These are phyloP conservation scores for Ceratocystis alfenasii DNA, from an alignment of 2,329 filamentous ascomycete genomes.

Conservation along the genomic window DNA sequence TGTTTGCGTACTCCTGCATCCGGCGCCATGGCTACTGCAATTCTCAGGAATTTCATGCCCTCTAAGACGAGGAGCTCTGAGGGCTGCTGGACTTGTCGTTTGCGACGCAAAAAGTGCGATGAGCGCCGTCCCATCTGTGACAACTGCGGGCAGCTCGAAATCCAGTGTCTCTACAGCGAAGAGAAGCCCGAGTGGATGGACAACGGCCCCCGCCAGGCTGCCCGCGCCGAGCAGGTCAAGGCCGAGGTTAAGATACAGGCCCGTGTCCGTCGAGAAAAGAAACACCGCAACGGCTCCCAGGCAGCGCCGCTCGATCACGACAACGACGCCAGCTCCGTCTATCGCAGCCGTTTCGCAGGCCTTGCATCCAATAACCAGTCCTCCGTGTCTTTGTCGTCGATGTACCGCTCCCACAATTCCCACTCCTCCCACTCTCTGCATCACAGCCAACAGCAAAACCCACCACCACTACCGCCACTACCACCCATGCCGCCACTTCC, in stretches of 20 bases:
- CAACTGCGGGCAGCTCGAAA: conserved; percentile 41
- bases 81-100: conserved; percentile 50
- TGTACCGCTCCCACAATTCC: conserved; percentile 5
- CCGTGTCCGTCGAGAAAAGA: conserved; percentile 38
- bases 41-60: conserved; percentile 20
- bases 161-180: conserved; percentile 43
- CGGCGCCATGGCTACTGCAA: conserved; percentile 9
- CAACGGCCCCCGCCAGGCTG: conserved; percentile 36
- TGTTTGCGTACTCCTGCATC: not conserved
- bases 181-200: conserved; percentile 49
- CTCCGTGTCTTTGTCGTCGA: conserved; percentile 20
- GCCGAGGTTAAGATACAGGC: conserved; percentile 45
- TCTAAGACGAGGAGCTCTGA: conserved; percentile 22
- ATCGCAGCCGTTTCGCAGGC: conserved; percentile 17
- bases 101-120: conserved; percentile 51
- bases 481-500: conserved; percentile 8
- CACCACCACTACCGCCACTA: conserved; percentile 21
- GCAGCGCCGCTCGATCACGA: not conserved
- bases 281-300: conserved; percentile 29
- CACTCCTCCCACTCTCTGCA: not conserved
- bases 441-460: not conserved
- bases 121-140: conserved; percentile 41
- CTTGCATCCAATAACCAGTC: conserved; percentile 20
- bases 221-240: conserved; percentile 43
- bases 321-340: not conserved